phyloP scores from a whole-genome alignment of 2,329 filamentous ascomycete species.

The Aspergillus hiratsukae region DNA sequence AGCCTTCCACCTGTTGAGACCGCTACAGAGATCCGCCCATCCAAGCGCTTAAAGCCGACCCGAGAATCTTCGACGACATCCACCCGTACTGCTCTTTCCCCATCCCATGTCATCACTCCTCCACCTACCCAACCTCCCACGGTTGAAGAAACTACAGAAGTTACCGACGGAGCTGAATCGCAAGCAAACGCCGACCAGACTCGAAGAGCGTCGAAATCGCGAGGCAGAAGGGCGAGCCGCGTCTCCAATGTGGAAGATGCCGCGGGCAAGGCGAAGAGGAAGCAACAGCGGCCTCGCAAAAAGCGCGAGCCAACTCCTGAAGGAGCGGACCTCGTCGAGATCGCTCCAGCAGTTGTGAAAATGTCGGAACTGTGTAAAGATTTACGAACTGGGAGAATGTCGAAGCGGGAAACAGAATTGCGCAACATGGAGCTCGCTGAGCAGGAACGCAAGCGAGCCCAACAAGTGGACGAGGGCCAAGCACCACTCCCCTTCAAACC shows the following conservation, averaged over 20 bases:
- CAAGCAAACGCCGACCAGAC: slow-evolving; percentile 20
- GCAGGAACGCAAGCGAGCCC: slow-evolving; percentile 41
- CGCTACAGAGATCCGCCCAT: slow-evolving; percentile 19
- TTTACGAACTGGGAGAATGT: slow-evolving; percentile 52
- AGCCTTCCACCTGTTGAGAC: slow-evolving; percentile 3
- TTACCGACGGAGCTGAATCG: slow-evolving; percentile 14
- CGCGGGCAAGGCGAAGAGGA: slow-evolving; percentile 19
- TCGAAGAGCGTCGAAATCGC: slow-evolving; percentile 17
- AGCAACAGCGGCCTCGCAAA: slow-evolving; percentile 26
- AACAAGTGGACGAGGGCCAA: slow-evolving; percentile 26
- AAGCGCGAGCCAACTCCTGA: slow-evolving; percentile 44
- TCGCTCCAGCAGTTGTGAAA: slow-evolving; percentile 50
- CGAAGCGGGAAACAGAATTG: slow-evolving; percentile 54
- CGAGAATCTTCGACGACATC: slow-evolving; percentile 2
- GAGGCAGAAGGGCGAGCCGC: slow-evolving; percentile 24
- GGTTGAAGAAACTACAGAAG: slow-evolving; percentile 17
- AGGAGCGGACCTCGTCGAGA: slow-evolving; percentile 46
- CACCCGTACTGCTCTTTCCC: neutral
- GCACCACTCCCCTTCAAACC: slow-evolving; percentile 23
- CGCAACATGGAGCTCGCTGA: slow-evolving; percentile 55
- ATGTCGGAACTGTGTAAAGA: slow-evolving; percentile 57
- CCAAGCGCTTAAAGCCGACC: slow-evolving; percentile 25
- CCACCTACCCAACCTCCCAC: slow-evolving; percentile 23
- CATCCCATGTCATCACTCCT: slow-evolving; percentile 16
- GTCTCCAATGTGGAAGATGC: slow-evolving; percentile 20